Conservation (phyloP, 2,329 filamentous ascomycete species). For the Diplodia sapinea region DNA sequence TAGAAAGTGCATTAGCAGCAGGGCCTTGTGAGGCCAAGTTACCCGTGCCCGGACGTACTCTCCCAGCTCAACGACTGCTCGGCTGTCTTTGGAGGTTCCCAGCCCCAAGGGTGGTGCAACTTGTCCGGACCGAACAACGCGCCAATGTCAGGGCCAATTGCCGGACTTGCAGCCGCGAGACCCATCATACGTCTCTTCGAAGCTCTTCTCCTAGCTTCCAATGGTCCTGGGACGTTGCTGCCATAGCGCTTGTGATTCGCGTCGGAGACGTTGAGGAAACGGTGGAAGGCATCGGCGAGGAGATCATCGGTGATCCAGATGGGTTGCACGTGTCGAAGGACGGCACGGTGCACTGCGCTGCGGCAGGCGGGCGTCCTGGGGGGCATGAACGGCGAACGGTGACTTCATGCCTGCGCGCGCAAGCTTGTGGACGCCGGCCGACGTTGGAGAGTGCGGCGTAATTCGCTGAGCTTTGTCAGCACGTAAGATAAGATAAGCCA, state of each 20-base stretch:
- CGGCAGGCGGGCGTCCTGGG: conserved; percentile 56
- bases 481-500: conserved; percentile 2
- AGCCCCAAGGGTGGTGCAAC: conserved; percentile 12
- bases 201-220: conserved; percentile 64
- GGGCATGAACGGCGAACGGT: conserved; percentile 51
- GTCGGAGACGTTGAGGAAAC: conserved; percentile 49
- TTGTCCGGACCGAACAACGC: conserved; percentile 25
- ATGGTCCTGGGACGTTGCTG: conserved; percentile 66
- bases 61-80: conserved; percentile 9
- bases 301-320: conserved; percentile 67
- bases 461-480: conserved; percentile 3
- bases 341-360: conserved; percentile 55
- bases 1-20: neutral
- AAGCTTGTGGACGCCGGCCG: neutral
- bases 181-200: conserved; percentile 62
- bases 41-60: neutral
- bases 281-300: conserved; percentile 57
- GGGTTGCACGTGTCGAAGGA: conserved; percentile 50
- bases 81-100: conserved; percentile 15
- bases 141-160: conserved; percentile 17
- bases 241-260: conserved; percentile 60
- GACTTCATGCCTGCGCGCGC: neutral
- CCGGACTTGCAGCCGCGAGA: conserved; percentile 43
- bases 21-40: neutral
- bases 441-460: neutral